These are phyloP conservation scores for Arthrobotrys musiformis DNA, from an alignment of 2,329 filamentous ascomycete genomes.

Conservation along the genomic window DNA sequence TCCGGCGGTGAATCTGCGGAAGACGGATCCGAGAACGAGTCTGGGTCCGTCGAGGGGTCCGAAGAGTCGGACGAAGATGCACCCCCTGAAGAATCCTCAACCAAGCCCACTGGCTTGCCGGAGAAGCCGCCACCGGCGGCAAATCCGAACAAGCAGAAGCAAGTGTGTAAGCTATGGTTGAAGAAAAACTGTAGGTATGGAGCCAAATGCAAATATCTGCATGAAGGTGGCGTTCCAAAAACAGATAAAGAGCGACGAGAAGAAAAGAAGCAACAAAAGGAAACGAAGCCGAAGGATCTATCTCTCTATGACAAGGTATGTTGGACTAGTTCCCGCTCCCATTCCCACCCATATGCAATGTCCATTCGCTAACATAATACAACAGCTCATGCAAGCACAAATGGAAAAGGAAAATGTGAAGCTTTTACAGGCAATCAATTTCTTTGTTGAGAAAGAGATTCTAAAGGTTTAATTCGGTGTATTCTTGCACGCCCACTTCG, in stretches of 20 bases:
- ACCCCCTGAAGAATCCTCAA: constrained; percentile 39
- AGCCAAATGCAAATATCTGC: constrained; percentile 52
- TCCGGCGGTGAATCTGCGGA: constrained; percentile 40
- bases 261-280: constrained; percentile 53
- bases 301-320: constrained; percentile 52
- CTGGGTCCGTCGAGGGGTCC: constrained; percentile 22
- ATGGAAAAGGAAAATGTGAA: constrained; percentile 55
- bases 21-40: constrained; percentile 42
- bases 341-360: background rate
- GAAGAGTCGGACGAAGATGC: constrained; percentile 52
- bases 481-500: background rate
- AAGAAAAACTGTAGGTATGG: constrained; percentile 52
- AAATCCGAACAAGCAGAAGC: constrained; percentile 47
- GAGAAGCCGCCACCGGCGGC: constrained; percentile 42
- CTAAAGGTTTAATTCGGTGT: constrained; percentile 32
- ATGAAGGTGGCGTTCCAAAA: constrained; percentile 52
- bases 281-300: constrained; percentile 44
- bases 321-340: background rate
- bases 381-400: constrained; percentile 51
- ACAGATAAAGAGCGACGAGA: constrained; percentile 50
- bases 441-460: constrained; percentile 46
- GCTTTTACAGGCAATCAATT: constrained; percentile 49
- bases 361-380: constrained; percentile 5
- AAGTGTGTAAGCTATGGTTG: constrained; percentile 52
- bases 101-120: constrained; percentile 46